These are phyloP conservation scores for Phytophthora kernoviae DNA, from an alignment of 352 stramenopile genomes.

Conservation along the genomic window DNA sequence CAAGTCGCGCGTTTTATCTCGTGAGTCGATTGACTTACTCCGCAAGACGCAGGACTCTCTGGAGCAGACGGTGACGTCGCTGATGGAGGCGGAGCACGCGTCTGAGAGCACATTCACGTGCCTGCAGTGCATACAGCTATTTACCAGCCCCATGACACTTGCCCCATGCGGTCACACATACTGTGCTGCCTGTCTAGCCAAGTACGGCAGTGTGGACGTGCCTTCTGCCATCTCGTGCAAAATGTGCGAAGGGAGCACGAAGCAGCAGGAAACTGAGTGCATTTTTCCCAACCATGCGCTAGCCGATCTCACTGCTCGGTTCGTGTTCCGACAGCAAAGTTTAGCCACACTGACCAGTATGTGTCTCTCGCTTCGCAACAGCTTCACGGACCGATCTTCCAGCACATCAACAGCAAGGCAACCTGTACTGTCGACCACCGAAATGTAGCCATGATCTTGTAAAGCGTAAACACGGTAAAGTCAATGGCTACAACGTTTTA, in stretches of 20 bases:
- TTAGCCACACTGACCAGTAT: slow-evolving; percentile 67
- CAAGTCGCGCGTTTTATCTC: slow-evolving; percentile 54
- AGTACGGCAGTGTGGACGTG: slow-evolving; percentile 36
- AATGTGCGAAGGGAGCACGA: slow-evolving; percentile 34
- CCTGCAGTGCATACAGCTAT: slow-evolving; percentile 73
- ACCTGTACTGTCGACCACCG: slow-evolving; percentile 1
- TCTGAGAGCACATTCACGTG: slow-evolving; percentile 83
- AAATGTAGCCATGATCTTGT: slow-evolving; percentile 8
- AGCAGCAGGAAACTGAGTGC: slow-evolving; percentile 43
- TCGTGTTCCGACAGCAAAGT: slow-evolving; percentile 76
- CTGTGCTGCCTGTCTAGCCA: slow-evolving; percentile 56
- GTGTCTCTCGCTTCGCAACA: slow-evolving; percentile 71
- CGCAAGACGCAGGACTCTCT: slow-evolving; percentile 67
- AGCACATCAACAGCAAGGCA: slow-evolving; percentile 3
- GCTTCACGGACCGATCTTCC: slow-evolving; percentile 44
- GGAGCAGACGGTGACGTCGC: slow-evolving; percentile 65
- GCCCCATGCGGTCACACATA: slow-evolving; percentile 77
- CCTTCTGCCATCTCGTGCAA: slow-evolving; percentile 64
- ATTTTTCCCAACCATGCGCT: slow-evolving; percentile 75
- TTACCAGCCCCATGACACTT: slow-evolving; percentile 67
- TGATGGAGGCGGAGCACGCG: slow-evolving; percentile 68
- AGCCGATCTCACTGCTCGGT: slow-evolving; percentile 71
- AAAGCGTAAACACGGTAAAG: background rate
- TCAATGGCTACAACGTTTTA: slow-evolving; percentile 1
- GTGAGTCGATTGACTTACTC: slow-evolving; percentile 52